Evolutionary conservation across 192 early-diverging fungal genomes (phyloP), one percentile per base, ranked within the genome.

Genomic region (Podila horticola): DNA sequence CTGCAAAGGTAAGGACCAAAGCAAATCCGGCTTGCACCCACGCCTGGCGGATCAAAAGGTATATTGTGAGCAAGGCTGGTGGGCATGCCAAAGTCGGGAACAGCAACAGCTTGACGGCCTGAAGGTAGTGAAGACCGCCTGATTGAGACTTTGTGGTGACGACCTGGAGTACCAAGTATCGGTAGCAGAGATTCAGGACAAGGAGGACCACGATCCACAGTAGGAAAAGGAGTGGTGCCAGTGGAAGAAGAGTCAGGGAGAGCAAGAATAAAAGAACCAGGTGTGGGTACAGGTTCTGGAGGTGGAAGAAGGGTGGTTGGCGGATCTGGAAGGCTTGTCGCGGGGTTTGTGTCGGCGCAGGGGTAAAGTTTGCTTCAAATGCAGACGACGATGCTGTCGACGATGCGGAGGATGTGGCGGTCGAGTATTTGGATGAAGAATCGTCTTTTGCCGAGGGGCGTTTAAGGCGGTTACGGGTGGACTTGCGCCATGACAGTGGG

Each of bases 141-240:
- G 66, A 75, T 19, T 75, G 74, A 26, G 60, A 63, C 36, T 75
- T 75, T 36, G 74, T 69, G 0, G 74, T 75, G 28, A 68, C 74
- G 20, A 75, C 74, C 41, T 75, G 74, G 4, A 75, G 50, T 7
- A 75, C 9, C 28, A 75, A 48, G 36, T 69, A 69, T 6, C 74
- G 58, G 15, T 68, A 75, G 52, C 65, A 63, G 9, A 75, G 48
- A 28, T 68, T 75, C 30, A 69, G 50, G 5, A 36, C 19, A 17
- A 62, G 19, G 12, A 75, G 26, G 26, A 64, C 74, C 1, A 64
- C 22, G 3, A 75, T 52, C 74, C 74, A 75, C 13, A 75, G 51
- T 7, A 69, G 7, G 52, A 75, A 67, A 1, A 75, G 60, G 30
- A 68, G 17, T 1, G 74, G 74, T 2, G 74, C 49, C 28, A 75